phyloP scores from a whole-genome alignment of 2,329 filamentous ascomycete species.

The Microsporum ferrugineum region DNA sequence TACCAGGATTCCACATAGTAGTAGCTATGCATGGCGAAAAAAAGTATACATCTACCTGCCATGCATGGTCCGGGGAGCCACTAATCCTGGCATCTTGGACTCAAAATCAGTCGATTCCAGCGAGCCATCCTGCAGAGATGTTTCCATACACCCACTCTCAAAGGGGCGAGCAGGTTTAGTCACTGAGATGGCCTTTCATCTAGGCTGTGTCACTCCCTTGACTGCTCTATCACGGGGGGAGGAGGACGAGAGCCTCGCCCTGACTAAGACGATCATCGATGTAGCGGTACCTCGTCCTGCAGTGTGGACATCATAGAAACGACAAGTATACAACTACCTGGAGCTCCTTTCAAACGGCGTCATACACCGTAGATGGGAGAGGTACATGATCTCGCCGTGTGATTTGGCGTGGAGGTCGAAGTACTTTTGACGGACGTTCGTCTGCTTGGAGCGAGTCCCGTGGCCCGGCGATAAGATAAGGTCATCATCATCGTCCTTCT shows the following conservation, averaged over 20 bases:
- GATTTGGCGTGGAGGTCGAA: not conserved
- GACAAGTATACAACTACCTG: not conserved
- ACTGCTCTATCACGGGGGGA: not conserved
- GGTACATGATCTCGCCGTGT: constrained; percentile 3
- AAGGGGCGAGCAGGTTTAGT: not conserved
- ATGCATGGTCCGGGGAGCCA: not conserved
- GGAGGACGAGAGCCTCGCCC: no score
- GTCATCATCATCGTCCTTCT: not conserved
- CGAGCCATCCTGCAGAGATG: not conserved
- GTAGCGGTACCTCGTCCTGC: no score
- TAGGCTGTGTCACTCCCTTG: not conserved
- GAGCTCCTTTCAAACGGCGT: not conserved
- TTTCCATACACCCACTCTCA: not conserved
- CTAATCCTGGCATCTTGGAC: not conserved
- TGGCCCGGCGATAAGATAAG: constrained; percentile 3
- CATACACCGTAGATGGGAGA: not conserved
- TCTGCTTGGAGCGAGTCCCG: not conserved
- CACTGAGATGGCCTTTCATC: not conserved
- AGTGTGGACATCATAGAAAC: not conserved
- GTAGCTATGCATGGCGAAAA: not conserved
- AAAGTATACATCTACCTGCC: not conserved
- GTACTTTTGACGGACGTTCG: not conserved
- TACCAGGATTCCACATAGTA: not conserved
- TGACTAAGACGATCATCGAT: no score
- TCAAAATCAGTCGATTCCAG: not conserved